Conservation (phyloP, 1,284 basidiomycete species). For the Xerocomus minutiporus region DNA sequence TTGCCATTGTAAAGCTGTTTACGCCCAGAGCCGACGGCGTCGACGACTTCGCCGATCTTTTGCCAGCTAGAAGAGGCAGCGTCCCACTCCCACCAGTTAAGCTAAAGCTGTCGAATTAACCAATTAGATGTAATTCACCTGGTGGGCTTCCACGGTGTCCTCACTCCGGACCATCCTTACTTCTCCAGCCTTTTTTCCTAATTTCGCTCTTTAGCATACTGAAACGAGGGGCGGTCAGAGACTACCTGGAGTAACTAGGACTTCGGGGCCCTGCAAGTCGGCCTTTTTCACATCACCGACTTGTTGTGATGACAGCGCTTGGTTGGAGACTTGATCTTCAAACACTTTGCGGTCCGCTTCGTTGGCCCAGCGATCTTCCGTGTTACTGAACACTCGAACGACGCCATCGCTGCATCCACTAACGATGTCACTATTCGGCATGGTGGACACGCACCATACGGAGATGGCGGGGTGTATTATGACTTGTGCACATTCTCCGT, state of each 20-base stretch:
- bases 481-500: constrained; percentile 79
- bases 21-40: constrained; percentile 81
- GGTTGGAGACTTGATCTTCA: constrained; percentile 69
- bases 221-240: background rate
- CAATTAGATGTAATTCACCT: constrained; percentile 46
- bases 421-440: constrained; percentile 86
- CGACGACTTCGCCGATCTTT: constrained; percentile 94
- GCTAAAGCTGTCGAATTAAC: background rate
- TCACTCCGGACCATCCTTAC: constrained; percentile 85
- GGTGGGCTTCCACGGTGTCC: constrained; percentile 80
- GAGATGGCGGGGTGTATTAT: constrained; percentile 91
- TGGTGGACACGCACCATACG: constrained; percentile 85
- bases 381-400: constrained; percentile 83
- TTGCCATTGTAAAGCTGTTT: constrained; percentile 89
- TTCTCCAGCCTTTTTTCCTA: constrained; percentile 88
- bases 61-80: constrained; percentile 68
- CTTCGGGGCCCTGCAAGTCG: constrained; percentile 83
- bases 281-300: constrained; percentile 91
- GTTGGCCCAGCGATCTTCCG: constrained; percentile 71
- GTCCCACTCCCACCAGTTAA: constrained; percentile 63
- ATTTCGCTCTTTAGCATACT: constrained; percentile 11
- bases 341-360: constrained; percentile 63
- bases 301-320: constrained; percentile 72
- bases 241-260: constrained; percentile 64
- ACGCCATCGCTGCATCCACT: constrained; percentile 86